Percentiles rank a stretch among this genome's conserved stretches.
Conservation (phyloP, 495 filamentous ascomycete genomes). For the Xylaria longipes region DNA sequence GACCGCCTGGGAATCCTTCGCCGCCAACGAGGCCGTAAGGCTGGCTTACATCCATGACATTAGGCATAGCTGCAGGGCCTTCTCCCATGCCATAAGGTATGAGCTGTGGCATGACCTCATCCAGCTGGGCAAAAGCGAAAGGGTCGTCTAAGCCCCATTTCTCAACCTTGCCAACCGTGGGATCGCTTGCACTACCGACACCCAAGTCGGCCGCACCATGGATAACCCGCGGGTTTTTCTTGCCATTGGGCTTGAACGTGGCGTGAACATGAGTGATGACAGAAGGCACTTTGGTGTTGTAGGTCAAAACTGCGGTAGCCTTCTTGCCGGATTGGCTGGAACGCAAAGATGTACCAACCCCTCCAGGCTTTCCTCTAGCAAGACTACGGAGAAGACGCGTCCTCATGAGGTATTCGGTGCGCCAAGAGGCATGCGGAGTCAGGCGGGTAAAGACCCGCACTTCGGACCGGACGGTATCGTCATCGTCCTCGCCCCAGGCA, state of each 20-base stretch:
- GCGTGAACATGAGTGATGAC: slow-evolving; percentile 79
- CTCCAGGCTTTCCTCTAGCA: slow-evolving; percentile 69
- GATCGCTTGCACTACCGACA: slow-evolving; percentile 75
- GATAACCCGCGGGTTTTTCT: slow-evolving; percentile 76
- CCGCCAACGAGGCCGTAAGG: slow-evolving; percentile 82
- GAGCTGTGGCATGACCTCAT: slow-evolving; percentile 74
- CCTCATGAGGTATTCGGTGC: slow-evolving; percentile 87
- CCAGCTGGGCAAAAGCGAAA: slow-evolving; percentile 74
- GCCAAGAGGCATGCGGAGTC: slow-evolving; percentile 82
- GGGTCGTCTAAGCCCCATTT: slow-evolving; percentile 82
- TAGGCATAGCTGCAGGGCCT: slow-evolving; percentile 76
- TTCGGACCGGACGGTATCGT: slow-evolving; percentile 66
- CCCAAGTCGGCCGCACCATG: slow-evolving; percentile 82
- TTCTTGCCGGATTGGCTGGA: slow-evolving; percentile 62
- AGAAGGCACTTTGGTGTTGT: slow-evolving; percentile 78
- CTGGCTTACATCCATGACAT: slow-evolving; percentile 88
- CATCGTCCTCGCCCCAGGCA: slow-evolving; percentile 49
- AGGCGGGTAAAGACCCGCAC: slow-evolving; percentile 77
- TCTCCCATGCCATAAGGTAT: slow-evolving; percentile 78
- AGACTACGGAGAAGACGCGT: slow-evolving; percentile 85
- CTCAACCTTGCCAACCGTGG: slow-evolving; percentile 77
- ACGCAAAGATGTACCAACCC: slow-evolving; percentile 45
- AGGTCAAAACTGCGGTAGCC: slow-evolving; percentile 67
- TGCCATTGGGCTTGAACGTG: slow-evolving; percentile 66
- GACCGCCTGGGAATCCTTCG: slow-evolving; percentile 82